These are phyloP conservation scores for Syncephalastrum sp. DNA, from an alignment of 371 early-diverging fungal species.

Conservation along the genomic window DNA sequence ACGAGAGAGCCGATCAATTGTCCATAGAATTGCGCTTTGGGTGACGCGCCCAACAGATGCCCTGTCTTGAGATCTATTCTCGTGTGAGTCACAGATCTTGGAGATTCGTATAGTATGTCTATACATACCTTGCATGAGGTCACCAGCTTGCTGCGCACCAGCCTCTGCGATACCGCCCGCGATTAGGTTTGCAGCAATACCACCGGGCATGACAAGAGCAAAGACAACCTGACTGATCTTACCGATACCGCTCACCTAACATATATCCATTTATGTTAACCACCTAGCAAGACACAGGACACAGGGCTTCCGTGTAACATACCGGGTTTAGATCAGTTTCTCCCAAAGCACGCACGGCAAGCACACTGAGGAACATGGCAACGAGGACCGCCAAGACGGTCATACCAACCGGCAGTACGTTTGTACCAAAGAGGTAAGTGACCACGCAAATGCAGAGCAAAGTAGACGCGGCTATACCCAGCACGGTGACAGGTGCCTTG, in stretches of 20 bases:
- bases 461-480: conserved; percentile 62
- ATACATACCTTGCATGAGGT: conserved; percentile 71
- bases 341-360: conserved; percentile 76
- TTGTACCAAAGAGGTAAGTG: conserved; percentile 55
- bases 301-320: neutral
- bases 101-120: neutral
- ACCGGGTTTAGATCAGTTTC: conserved; percentile 84
- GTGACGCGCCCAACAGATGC: conserved; percentile 77
- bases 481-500: conserved; percentile 52
- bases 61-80: conserved; percentile 80
- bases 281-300: neutral
- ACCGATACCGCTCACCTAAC: conserved; percentile 69
- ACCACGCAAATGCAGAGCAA: conserved; percentile 59
- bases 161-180: conserved; percentile 88
- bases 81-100: neutral
- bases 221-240: conserved; percentile 85
- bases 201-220: conserved; percentile 71
- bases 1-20: conserved; percentile 81
- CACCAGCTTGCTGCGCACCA: conserved; percentile 53
- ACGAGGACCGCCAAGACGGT: conserved; percentile 54
- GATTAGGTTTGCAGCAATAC: conserved; percentile 77
- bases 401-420: conserved; percentile 48
- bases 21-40: conserved; percentile 83
- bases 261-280: neutral
- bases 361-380: conserved; percentile 62